Evolutionary conservation across 1,139 yeast species (phyloP).

Genomic region (Wickerhamiella infanticola): DNA sequence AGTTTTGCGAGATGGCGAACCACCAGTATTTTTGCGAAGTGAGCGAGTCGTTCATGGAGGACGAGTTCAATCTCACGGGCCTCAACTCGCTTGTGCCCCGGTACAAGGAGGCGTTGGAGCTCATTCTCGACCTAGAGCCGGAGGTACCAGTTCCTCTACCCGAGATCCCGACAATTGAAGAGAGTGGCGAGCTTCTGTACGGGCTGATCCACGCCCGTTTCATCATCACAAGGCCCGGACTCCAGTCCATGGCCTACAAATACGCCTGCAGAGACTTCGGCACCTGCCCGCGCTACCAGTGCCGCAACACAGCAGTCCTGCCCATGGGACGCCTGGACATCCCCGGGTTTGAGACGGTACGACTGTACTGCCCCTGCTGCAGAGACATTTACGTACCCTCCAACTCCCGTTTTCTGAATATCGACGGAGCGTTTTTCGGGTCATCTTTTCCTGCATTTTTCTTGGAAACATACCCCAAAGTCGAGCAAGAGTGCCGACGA

Average conservation of each 20-base stretch:
- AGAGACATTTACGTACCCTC: conserved; percentile 80
- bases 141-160: conserved; percentile 44
- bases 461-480: conserved; percentile 77
- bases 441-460: conserved; percentile 89
- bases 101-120: conserved; percentile 81
- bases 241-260: conserved; percentile 90
- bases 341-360: conserved; percentile 82
- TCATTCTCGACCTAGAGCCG: conserved; percentile 79
- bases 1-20: conserved; percentile 74
- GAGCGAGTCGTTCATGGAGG: conserved; percentile 84
- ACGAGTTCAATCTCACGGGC: conserved; percentile 90
- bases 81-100: conserved; percentile 73
- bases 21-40: conserved; percentile 92
- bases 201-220: conserved; percentile 91
- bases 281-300: conserved; percentile 73
- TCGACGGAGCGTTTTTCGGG: conserved; percentile 95
- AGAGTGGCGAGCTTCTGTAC: conserved; percentile 79
- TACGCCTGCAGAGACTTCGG: conserved; percentile 86
- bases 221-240: conserved; percentile 77
- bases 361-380: conserved; percentile 90
- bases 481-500: conserved; percentile 38
- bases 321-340: conserved; percentile 89
- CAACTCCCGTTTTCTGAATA: conserved; percentile 65
- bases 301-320: conserved; percentile 82
- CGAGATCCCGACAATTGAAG: conserved; percentile 63